Evolutionary conservation across 2,329 filamentous ascomycete species (phyloP).

Genomic region (Arthrinium phaeospermum): DNA sequence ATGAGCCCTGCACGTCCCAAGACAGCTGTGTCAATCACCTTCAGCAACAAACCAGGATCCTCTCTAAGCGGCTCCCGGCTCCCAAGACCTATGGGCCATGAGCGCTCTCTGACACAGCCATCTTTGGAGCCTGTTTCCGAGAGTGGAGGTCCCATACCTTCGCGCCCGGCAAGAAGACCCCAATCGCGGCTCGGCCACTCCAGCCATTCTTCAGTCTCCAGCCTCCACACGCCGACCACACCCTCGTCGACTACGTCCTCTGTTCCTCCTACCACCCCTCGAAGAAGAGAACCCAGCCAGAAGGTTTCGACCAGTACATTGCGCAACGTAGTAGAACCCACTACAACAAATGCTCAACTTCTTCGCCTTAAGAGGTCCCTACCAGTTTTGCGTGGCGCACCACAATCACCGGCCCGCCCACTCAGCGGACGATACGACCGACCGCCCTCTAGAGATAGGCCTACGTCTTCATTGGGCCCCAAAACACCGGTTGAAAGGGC

Average conservation of each 20-base stretch:
- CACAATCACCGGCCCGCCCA: slow-evolving; percentile 58
- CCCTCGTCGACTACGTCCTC: slow-evolving; percentile 56
- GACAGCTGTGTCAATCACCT: slow-evolving; percentile 85
- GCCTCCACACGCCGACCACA: slow-evolving; percentile 64
- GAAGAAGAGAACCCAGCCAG: slow-evolving; percentile 62
- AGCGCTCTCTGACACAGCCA: slow-evolving; percentile 70
- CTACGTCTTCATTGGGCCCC: slow-evolving; percentile 61
- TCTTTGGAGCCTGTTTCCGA: slow-evolving; percentile 93
- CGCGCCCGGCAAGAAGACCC: slow-evolving; percentile 63
- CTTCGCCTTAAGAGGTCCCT: slow-evolving; percentile 70
- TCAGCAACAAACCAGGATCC: slow-evolving; percentile 76
- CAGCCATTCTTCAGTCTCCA: slow-evolving; percentile 70
- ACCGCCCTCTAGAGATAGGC: slow-evolving; percentile 65
- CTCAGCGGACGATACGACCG: slow-evolving; percentile 56
- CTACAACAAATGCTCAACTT: slow-evolving; percentile 70
- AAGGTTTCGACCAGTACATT: slow-evolving; percentile 61
- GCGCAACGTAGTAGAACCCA: slow-evolving; percentile 56
- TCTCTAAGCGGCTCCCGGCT: slow-evolving; percentile 68
- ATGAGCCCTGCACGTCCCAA: slow-evolving; percentile 74
- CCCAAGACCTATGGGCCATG: slow-evolving; percentile 75
- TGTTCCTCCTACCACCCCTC: slow-evolving; percentile 63
- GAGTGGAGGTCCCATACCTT: slow-evolving; percentile 73
- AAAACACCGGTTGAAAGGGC: slow-evolving; percentile 75
- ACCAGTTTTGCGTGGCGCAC: slow-evolving; percentile 58
- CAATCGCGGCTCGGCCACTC: slow-evolving; percentile 72